Percentiles rank a stretch among this genome's conserved stretches.
phyloP scores from a whole-genome alignment of 192 early-diverging fungal species.

The Dissophora globulifera region DNA sequence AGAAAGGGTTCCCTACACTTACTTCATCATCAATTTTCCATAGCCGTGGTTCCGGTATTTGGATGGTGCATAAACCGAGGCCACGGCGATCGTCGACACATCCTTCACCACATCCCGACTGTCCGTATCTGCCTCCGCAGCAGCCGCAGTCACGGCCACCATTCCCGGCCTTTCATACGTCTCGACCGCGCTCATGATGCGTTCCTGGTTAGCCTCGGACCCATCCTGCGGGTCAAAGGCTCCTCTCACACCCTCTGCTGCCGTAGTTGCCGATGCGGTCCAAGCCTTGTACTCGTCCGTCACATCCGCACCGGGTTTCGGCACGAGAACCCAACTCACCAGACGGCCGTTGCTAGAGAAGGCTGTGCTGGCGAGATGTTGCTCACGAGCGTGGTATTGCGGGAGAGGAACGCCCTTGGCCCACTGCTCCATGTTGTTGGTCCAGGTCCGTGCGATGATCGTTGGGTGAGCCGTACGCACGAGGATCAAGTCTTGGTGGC shows the following conservation, averaged over 20 bases:
- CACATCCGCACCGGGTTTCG: slow-evolving; percentile 13
- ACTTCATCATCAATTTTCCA: slow-evolving; percentile 39
- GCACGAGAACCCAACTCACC: slow-evolving; percentile 38
- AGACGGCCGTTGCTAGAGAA: slow-evolving; percentile 24
- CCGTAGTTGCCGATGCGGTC: neutral
- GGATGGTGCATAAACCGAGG: slow-evolving; percentile 35
- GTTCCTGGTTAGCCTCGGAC: slow-evolving; percentile 13
- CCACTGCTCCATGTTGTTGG: slow-evolving; percentile 49
- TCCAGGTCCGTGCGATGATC: slow-evolving; percentile 37
- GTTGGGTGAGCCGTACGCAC: slow-evolving; percentile 7
- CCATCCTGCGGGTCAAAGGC: slow-evolving; percentile 14
- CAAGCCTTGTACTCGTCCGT: slow-evolving; percentile 5
- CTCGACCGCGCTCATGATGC: slow-evolving; percentile 31
- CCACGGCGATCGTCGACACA: slow-evolving; percentile 23
- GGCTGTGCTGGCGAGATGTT: slow-evolving; percentile 18
- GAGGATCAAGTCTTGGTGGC: slow-evolving; percentile 23
- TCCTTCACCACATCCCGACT: slow-evolving; percentile 17
- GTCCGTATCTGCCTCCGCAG: neutral
- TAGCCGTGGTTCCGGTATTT: slow-evolving; percentile 39
- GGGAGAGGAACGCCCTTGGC: slow-evolving; percentile 33
- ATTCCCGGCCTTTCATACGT: slow-evolving; percentile 41
- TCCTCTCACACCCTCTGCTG: neutral
- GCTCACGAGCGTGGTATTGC: slow-evolving; percentile 29
- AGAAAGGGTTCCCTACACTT: too few species aligned
- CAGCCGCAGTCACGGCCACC: slow-evolving; percentile 3